Evolutionary conservation across 129 eudicot species (phyloP).

Genomic region (sunflower (Helianthus annuus)): DNA sequence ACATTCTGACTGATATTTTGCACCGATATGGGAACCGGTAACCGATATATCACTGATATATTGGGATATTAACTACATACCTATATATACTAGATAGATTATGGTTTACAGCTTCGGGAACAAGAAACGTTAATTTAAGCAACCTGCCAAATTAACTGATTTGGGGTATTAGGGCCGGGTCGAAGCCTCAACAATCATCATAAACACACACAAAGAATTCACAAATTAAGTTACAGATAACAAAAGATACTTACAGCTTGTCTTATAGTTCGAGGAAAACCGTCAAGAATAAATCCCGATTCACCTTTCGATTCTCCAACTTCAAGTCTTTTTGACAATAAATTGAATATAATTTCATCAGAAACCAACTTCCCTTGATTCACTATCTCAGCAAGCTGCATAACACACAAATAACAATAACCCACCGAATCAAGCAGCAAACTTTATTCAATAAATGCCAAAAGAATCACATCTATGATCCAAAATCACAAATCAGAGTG

Average conservation of each 20-base stretch:
- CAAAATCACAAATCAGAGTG: not conserved
- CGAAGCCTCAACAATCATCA: conserved; percentile 9
- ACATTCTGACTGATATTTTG: no score
- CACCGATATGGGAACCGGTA: no score
- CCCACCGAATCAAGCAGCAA: conserved; percentile 5
- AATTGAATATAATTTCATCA: conserved; percentile 84
- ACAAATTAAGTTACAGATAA: not conserved
- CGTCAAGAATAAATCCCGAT: conserved; percentile 92
- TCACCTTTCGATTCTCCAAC: conserved; percentile 88
- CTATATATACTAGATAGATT: no score
- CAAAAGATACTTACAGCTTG: conserved; percentile 73
- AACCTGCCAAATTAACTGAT: no score
- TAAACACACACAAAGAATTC: not conserved
- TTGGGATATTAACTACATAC: no score
- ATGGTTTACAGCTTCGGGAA: not conserved
- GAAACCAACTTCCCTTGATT: conserved; percentile 94
- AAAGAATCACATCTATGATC: not conserved
- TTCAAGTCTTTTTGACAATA: conserved; percentile 90
- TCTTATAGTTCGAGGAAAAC: conserved; percentile 94
- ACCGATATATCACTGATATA: no score
- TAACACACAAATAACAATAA: conserved; percentile 13
- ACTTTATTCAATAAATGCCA: not conserved
- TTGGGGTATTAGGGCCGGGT: no score
- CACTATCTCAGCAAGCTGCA: conserved; percentile 84
- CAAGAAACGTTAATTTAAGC: no score